Evolutionary conservation across 768 basidiomycete species (phyloP), one percentile per base, ranked within the genome.

Genomic region (Leccinum ochraceum): DNA sequence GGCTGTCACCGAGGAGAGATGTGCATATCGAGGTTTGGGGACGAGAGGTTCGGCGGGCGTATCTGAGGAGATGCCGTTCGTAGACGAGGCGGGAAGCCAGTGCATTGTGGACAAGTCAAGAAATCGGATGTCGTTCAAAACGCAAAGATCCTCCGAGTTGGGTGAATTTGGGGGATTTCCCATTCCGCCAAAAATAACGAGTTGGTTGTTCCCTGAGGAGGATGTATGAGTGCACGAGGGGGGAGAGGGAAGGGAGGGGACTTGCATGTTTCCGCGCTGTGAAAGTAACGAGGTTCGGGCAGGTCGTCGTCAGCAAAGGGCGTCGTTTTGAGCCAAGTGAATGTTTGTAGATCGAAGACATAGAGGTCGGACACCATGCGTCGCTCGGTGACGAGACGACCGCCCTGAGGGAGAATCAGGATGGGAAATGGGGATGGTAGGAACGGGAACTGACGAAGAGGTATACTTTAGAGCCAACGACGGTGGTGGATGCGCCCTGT

Each of bases 111-210:
- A 69, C 60, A 95, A 80, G 75, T 97, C 88, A 74, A 92, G 95
- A 69, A 97, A 86, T 62, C 92, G 90, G 48, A 98, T 87, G 72
- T 98, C 97, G 69, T 90, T 90, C 58, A 97, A 77, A n/a, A 98
- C 96, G 63, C 90, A 92, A 28, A 95, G 83, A 63, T 94, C 90
- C 59, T 93, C 90, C 6, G 88, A 82, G 67, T 83, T 87, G 48
- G 81, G 77, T 1, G 88, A 83, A 63, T 90, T 84, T 11, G 86
- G 82, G 68, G 87, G 79, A 74, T 90, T 88, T 70, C 91, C 88
- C 95, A 98, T 97, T 11, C 96, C 95, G 20, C 96, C 96, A 70
- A 98, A 98, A 54, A 98, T 81, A 63, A 98, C 87, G 56, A 99
- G 80, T 67, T 93, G 87, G 73, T 91, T 88, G 70, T 91, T 88